Evolutionary conservation across 176 grass and related monocot genomes (phyloP).

Genomic region (Saccharum officinarum): DNA sequence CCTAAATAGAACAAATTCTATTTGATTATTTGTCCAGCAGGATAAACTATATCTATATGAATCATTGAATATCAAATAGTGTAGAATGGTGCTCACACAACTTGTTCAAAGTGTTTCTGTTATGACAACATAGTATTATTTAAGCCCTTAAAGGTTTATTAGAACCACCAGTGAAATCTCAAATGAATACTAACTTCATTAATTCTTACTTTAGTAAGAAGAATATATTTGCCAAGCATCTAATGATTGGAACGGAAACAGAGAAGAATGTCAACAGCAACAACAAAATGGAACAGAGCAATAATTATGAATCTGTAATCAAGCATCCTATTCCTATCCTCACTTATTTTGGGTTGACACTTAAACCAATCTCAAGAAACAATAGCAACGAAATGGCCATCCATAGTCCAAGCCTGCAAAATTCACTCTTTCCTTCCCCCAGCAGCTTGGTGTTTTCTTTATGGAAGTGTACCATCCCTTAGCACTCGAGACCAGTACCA

Average conservation of each 20-base stretch:
- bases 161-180: slow-evolving; percentile 1
- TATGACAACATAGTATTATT: background rate
- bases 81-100: background rate
- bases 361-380: background rate
- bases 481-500: slow-evolving; percentile 14
- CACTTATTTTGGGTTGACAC: slow-evolving; percentile 13
- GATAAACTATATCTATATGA: slow-evolving; percentile 22
- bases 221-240: slow-evolving; percentile 21
- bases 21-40: slow-evolving; percentile 10
- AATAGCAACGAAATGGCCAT: background rate
- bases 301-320: background rate
- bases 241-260: background rate
- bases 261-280: background rate
- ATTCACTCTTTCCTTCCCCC: background rate
- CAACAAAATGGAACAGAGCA: slow-evolving; percentile 18
- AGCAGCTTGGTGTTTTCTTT: slow-evolving; percentile 15
- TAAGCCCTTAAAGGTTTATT: background rate
- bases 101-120: background rate
- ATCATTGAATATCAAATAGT: background rate
- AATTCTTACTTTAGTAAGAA: background rate
- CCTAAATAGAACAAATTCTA: slow-evolving; percentile 54
- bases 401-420: background rate
- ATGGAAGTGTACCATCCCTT: slow-evolving; percentile 19
- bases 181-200: background rate
- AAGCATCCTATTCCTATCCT: background rate